These are phyloP conservation scores for Strigomonas galati DNA, from an alignment of 208 protist species.

Conservation along the genomic window DNA sequence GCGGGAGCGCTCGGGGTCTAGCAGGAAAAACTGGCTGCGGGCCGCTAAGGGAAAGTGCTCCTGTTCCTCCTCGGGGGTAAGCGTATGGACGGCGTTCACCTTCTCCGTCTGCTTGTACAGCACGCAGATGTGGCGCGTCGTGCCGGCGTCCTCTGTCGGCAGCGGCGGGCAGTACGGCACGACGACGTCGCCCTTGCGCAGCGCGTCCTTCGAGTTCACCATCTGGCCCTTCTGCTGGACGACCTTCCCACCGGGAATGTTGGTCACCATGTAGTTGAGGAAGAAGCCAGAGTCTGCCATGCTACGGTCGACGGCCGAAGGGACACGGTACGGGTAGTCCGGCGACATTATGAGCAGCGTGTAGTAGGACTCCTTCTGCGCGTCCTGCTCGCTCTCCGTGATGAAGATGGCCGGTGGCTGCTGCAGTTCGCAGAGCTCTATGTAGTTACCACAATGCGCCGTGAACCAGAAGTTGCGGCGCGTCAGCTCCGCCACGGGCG, in stretches of 20 bases:
- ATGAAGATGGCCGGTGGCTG: slow-evolving; percentile 82
- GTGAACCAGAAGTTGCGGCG: slow-evolving; percentile 90
- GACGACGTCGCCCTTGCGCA: slow-evolving; percentile 64
- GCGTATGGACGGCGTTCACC: slow-evolving; percentile 26
- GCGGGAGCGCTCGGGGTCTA: slow-evolving; percentile 21
- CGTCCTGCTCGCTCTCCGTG: slow-evolving; percentile 22
- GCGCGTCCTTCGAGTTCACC: slow-evolving; percentile 13
- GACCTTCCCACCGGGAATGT: slow-evolving; percentile 37
- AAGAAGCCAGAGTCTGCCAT: slow-evolving; percentile 66
- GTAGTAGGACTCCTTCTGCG: slow-evolving; percentile 31
- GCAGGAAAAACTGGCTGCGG: slow-evolving; percentile 68
- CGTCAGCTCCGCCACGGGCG: slow-evolving; percentile 48
- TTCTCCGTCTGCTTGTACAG: slow-evolving; percentile 62
- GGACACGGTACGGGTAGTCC: slow-evolving; percentile 84
- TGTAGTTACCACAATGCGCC: slow-evolving; percentile 89
- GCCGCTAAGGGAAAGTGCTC: slow-evolving; percentile 38
- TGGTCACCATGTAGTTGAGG: slow-evolving; percentile 85
- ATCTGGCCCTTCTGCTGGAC: slow-evolving; percentile 13
- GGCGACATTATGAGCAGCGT: slow-evolving; percentile 85
- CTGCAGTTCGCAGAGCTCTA: slow-evolving; percentile 84
- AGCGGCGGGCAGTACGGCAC: slow-evolving; percentile 80
- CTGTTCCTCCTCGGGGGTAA: slow-evolving; percentile 38
- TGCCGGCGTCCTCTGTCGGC: slow-evolving; percentile 88
- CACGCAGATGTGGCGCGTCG: slow-evolving; percentile 80
- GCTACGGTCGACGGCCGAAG: slow-evolving; percentile 35